Evolutionary conservation across 257 asterid genomes (phyloP), one percentile per base, ranked within the genome.

Genomic region (Haberlea rhodopensis): DNA sequence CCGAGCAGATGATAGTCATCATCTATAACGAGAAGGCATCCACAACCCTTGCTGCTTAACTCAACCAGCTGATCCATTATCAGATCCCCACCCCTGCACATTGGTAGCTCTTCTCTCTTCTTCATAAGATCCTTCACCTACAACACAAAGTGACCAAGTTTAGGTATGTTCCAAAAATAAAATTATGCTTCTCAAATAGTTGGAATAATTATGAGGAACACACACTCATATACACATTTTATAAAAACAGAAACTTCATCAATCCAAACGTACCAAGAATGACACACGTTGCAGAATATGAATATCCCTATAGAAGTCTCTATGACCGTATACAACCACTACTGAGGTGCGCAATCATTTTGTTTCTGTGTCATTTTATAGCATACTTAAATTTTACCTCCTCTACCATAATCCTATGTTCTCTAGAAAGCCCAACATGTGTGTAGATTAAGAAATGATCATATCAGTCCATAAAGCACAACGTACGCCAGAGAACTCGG

Each of bases 61-160:
- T 91, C 98, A 9, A 89, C 95, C 45, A 91, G 84, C 80, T 89
- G 96, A 71, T 91, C 96, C 96, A 89, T 91, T 66, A 91, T 91
- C 19, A 87, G 64, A 75, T 89, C 96, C 11, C 82, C 75, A 66
- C 87, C 98, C 74, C 69, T 79, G 81, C 98, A 91, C 22, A 86
- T 72, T 8, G 98, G 98, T 66, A 91, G 96, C 56, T 89, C 91
- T 31, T 80, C 89, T 72, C 77, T 72, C 79, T 72, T 87, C 84
- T 89, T 91, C 98, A 91, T 91, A 40, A 89, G 86, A 82, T 91
- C 96, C 72, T 78, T 91, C 73, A 91, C 98, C 98, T 89, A 71
- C 63, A 76, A 72, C 58, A 48, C 26, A 45, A 65, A 11, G 20
- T 16, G 51, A 43, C 19, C 51, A 4, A 40, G n/a, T 40, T 37